Evolutionary conservation across 2,329 filamentous ascomycete genomes (phyloP).

Genomic region (Fusarium metavorans): DNA sequence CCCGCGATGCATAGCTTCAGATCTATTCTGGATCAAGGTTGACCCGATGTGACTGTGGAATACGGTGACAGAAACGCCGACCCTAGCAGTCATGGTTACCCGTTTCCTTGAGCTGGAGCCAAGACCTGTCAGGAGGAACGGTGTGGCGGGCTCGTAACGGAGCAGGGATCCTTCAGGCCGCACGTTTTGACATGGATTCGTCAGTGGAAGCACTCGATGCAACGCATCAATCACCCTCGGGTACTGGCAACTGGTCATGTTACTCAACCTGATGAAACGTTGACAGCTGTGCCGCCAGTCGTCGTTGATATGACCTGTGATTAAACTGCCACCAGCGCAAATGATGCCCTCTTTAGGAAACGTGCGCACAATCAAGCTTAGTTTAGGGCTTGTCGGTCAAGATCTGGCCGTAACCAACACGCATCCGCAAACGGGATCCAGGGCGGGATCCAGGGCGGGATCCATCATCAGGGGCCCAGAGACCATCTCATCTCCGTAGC

Average conservation of each 20-base stretch:
- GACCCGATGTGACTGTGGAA: background rate
- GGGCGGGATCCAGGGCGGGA: background rate
- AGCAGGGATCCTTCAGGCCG: background rate
- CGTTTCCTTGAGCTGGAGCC: background rate
- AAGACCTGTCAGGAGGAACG: background rate
- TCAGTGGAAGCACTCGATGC: background rate
- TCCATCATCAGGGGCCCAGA: background rate
- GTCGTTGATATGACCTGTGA: background rate
- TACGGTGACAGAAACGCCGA: background rate
- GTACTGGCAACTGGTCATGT: background rate
- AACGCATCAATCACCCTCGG: background rate
- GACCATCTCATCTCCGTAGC: background rate
- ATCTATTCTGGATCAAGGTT: background rate
- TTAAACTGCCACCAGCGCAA: background rate
- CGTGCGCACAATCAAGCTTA: background rate
- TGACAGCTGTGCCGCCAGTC: background rate
- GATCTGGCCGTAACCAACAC: background rate
- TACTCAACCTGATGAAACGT: background rate
- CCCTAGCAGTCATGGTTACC: background rate
- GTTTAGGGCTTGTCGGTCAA: background rate
- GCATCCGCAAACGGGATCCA: background rate
- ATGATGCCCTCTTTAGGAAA: background rate
- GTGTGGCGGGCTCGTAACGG: background rate
- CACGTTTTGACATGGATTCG: background rate
- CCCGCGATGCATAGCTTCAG: background rate